Conservation (phyloP, 768 basidiomycete genomes). For the Rhodotorula graminis region DNA sequence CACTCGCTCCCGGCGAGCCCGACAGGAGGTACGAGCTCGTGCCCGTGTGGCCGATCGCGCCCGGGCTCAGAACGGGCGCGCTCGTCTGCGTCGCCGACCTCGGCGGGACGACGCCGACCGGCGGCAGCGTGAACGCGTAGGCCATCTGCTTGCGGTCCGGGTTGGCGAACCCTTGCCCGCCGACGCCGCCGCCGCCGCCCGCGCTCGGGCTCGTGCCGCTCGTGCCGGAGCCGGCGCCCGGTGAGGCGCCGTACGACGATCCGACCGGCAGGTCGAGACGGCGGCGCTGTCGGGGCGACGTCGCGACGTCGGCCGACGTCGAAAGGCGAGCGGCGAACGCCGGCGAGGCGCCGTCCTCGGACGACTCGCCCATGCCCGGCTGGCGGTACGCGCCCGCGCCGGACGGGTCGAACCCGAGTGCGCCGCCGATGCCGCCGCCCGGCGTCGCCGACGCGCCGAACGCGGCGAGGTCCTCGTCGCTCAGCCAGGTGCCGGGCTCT, state of each 20-base stretch:
- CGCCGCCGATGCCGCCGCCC: not conserved
- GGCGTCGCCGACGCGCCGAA: not conserved
- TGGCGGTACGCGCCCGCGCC: not conserved
- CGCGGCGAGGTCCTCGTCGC: constrained; percentile 18
- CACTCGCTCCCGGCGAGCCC: not conserved
- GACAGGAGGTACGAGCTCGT: constrained; percentile 14
- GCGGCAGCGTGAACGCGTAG: constrained; percentile 20
- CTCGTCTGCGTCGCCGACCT: not conserved
- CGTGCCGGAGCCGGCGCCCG: not conserved
- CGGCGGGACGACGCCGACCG: not conserved
- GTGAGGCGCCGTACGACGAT: not conserved
- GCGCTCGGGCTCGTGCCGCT: not conserved
- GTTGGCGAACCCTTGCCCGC: not conserved
- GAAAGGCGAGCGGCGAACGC: not conserved
- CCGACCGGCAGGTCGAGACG: constrained; percentile 25
- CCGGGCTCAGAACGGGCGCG: not conserved
- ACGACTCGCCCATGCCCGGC: not conserved
- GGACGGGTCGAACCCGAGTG: not conserved
- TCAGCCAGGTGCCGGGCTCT: constrained; percentile 11
- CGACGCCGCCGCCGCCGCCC: not conserved
- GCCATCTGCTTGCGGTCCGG: constrained; percentile 32
- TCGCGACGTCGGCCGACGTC: constrained; percentile 2
- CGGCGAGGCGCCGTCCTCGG: constrained; percentile 15
- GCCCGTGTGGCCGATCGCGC: constrained; percentile 29
- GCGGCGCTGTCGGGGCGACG: constrained; percentile 39